Base-by-base conservation (phyloP, 2,329 filamentous ascomycete species). In the Colletotrichum sp. region DNA sequence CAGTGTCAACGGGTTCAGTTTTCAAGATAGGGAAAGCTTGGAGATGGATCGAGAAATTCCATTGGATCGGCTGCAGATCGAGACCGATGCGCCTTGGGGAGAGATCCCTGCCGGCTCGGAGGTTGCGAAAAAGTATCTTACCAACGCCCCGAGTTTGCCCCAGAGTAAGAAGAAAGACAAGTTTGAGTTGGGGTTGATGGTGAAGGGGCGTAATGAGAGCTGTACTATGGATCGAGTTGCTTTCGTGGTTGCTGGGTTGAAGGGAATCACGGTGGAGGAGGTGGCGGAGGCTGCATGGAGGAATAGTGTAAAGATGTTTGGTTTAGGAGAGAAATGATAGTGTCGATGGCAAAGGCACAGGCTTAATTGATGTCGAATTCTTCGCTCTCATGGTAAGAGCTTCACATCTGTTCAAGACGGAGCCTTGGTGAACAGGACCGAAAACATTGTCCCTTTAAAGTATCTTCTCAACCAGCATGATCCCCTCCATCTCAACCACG, bases 401-500 rank as follows among this genome's bases (percentile, higher is more conserved):
- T 47, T 47, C 1, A 4, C n/a, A 47, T n/a, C 38, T n/a, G 38
- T 43, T 47, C 18, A 47, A 21, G 38, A n/a, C 38, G 9, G 38
- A 47, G 38, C 38, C 2, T n/a, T 12, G 18, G 18, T 47, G 38
- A 12, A n/a, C 9, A 1, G 38, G 5, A 9, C 38, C 38, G 38
- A 7, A 47, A 47, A 12, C 38, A n/a, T 7, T n/a, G 38, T n/a
- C 9, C 38, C 38, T 9, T 47, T 12, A 47, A 24, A 66, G 24
- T 29, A 83, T 91, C 89, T 94, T 93, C 88, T 95, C 93, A 77
- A 88, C 90, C 86, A 94, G 89, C 82, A 89, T 88, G 79, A 95
- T 94, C 43, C 91, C 93, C 80, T 95, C 90, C 83, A 93, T 90
- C 88, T 93, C 92, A 72, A 97, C 88, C 81, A 94, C 93, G 85